Base-by-base conservation (phyloP, 2,329 filamentous ascomycete species). In the Microcera coccophila region DNA sequence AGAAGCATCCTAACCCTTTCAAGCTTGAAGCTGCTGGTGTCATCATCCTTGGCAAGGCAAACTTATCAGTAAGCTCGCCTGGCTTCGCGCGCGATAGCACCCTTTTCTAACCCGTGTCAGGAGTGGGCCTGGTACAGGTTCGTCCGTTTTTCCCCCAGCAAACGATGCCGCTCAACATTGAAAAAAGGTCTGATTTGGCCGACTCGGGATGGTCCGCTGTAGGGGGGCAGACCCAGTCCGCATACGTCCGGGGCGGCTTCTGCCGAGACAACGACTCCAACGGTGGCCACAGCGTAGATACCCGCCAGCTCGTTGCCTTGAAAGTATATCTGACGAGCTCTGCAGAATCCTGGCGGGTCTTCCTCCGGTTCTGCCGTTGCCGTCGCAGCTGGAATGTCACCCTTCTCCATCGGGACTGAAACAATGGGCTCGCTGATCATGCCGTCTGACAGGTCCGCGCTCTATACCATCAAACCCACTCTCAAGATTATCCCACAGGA, bases 361-460 rank as follows among this genome's bases (percentile, higher is more conserved):
- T 79, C 74, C 7, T 77, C 73, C 3, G 79, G 79, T 9, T 75
- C 70, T 16, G 70, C 71, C 5, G 75, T 81, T 7, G 72, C 68
- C 10, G 78, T 82, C 5, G 74, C 69, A 3, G 72, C 74, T 1
- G 66, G 66, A 1, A 66, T 81, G 3, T 73, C 77, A 3, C 71
- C 74, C 0, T 79, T 82, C 50, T 71, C 76, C 2, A 61, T 83
- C 1, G 78, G 69, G 5, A 79, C 76, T 1, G 77, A 80, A 50
- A 79, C 76, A 4, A 76, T 75, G 2, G 76, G 77, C 64, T 50
- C 50, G 7, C 39, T 53, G 14, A 41, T 45, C 16, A n/a, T 38
- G 21, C 50, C 50, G 19, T 29, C 36, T 21, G 42, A 34, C 7
- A 36, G 49, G 18, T 39, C 47, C 12, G 44, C 42, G 8, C 34